Evolutionary conservation across 2,329 filamentous ascomycete genomes (phyloP).

Genomic region (Exophiala sp.): DNA sequence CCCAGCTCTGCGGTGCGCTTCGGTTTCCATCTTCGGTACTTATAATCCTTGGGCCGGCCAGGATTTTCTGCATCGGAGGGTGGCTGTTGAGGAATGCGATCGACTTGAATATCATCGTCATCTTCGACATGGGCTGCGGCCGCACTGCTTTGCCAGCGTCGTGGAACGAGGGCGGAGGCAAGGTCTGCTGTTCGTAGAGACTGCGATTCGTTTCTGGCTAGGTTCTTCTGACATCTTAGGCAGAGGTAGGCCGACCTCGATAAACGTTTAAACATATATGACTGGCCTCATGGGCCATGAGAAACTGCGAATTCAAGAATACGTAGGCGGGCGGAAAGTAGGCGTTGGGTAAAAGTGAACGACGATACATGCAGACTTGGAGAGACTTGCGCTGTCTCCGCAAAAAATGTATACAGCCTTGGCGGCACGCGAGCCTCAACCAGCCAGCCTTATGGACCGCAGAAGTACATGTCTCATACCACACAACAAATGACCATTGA

Average conservation of each 20-base stretch:
- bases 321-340: neutral
- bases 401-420: no score
- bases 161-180: neutral
- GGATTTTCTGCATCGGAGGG: neutral
- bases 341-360: no score
- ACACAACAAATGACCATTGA: no score
- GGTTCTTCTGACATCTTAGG: conserved; percentile 16
- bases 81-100: no score
- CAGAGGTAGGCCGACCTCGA: conserved; percentile 16
- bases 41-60: neutral
- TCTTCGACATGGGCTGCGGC: conserved; percentile 9
- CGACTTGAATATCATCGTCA: conserved; percentile 2
- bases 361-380: no score
- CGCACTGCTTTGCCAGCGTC: conserved; percentile 16
- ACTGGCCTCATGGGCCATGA: conserved; percentile 6
- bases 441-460: no score
- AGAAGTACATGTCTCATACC: no score
- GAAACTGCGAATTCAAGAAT: neutral
- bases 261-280: conserved; percentile 23
- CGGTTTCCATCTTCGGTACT: conserved; percentile 19
- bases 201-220: neutral
- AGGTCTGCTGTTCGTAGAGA: neutral
- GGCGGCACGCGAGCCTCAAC: no score
- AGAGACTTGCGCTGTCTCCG: no score
- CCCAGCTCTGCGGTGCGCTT: conserved; percentile 29